phyloP scores from a whole-genome alignment of 2,329 filamentous ascomycete species.

The Phyllosticta capitalensis region DNA sequence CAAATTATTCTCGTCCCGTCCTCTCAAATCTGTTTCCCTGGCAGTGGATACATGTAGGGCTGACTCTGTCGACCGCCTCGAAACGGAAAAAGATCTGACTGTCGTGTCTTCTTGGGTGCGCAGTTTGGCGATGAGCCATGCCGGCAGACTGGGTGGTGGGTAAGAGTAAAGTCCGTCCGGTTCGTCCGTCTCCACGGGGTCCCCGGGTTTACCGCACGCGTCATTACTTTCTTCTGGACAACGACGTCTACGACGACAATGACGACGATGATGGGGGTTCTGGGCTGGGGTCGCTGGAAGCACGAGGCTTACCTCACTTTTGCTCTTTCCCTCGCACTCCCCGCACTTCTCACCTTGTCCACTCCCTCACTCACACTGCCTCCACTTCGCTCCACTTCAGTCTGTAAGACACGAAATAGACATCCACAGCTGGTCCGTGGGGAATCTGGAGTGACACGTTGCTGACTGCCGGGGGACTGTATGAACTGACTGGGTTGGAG shows the following conservation, averaged over 20 bases:
- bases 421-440: background rate
- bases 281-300: background rate
- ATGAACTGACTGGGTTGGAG: background rate
- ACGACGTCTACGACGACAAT: background rate
- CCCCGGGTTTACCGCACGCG: background rate
- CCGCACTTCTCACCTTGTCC: background rate
- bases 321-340: background rate
- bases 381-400: too few species aligned
- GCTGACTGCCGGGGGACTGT: background rate
- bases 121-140: background rate
- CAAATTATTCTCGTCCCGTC: too few species aligned
- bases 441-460: background rate
- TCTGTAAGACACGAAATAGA: background rate
- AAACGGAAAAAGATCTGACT: background rate
- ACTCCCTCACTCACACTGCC: background rate
- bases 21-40: too few species aligned
- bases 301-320: background rate
- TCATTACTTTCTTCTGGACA: background rate
- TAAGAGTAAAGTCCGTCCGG: background rate
- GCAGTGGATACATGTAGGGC: background rate
- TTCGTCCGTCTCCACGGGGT: background rate
- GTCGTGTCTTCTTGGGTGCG: background rate
- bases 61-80: background rate
- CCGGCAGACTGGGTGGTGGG: background rate
- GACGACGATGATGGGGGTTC: background rate